phyloP scores from a whole-genome alignment of 1,139 yeast species.

The Magnusiomyces ingens region DNA sequence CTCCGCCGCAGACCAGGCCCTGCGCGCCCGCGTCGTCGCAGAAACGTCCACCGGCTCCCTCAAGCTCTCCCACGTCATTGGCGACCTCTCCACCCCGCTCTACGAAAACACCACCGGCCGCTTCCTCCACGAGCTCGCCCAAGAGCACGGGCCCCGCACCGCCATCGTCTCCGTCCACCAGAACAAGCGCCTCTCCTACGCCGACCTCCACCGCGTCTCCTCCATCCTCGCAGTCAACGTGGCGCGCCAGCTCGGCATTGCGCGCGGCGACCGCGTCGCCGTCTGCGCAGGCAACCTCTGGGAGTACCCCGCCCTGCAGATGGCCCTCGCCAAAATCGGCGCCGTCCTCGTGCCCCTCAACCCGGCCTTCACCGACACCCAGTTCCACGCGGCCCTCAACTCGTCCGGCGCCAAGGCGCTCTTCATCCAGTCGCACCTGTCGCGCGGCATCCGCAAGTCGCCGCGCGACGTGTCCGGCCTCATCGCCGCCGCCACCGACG shows the following conservation, averaged over 20 bases:
- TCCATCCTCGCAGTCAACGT: conserved; percentile 24
- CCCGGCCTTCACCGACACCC: conserved; percentile 31
- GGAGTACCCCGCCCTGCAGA: conserved; percentile 30
- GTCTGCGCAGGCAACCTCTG: conserved; percentile 31
- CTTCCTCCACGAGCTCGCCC: conserved; percentile 19
- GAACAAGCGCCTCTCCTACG: conserved; percentile 20
- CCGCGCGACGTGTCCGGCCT: conserved; percentile 13
- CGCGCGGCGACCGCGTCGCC: conserved; percentile 29
- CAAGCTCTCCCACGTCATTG: conserved; percentile 19
- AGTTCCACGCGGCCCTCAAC: conserved; percentile 26
- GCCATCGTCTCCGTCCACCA: conserved; percentile 29
- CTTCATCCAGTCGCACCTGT: conserved; percentile 23
- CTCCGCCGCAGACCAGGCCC: conserved; percentile 8
- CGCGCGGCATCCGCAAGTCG: conserved; percentile 16
- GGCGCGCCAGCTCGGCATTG: conserved; percentile 19
- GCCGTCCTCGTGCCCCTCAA: conserved; percentile 31
- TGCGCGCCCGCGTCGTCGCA: background rate
- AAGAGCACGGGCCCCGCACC: conserved; percentile 18
- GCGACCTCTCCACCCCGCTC: conserved; percentile 23
- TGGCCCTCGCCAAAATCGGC: conserved; percentile 30
- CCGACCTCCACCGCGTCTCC: conserved; percentile 23
- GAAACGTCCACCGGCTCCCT: conserved; percentile 4
- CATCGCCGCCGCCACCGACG: conserved; percentile 13
- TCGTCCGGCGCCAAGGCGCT: conserved; percentile 25
- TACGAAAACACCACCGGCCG: conserved; percentile 22